phyloP scores from a whole-genome alignment of 768 basidiomycete species.

The Trametes elegans region DNA sequence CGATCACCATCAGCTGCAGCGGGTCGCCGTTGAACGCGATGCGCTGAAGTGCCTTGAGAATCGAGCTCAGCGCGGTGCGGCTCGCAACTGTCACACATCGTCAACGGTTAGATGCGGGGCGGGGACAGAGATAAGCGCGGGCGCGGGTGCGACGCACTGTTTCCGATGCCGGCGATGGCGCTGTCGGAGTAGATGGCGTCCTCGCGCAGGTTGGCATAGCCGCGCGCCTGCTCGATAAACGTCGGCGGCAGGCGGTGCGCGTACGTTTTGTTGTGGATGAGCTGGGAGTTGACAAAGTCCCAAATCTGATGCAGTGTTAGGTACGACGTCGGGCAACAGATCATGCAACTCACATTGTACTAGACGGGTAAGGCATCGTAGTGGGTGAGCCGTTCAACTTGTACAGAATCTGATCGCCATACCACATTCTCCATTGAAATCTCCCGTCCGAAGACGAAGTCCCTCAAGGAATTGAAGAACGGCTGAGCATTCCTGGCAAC shows the following conservation, averaged over 20 bases:
- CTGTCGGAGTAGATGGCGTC: slow-evolving; percentile 66
- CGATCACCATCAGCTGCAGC: slow-evolving; percentile 73
- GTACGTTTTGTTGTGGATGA: slow-evolving; percentile 80
- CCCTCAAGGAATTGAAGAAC: slow-evolving; percentile 66
- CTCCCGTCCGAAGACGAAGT: slow-evolving; percentile 70
- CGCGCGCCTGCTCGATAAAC: slow-evolving; percentile 69
- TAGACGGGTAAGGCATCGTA: slow-evolving; percentile 31
- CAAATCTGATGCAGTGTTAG: slow-evolving; percentile 48
- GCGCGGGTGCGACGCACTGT: slow-evolving; percentile 62
- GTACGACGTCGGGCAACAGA: not conserved
- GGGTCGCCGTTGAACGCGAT: slow-evolving; percentile 80
- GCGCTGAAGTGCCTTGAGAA: slow-evolving; percentile 69
- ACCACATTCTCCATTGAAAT: slow-evolving; percentile 69
- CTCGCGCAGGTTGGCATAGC: slow-evolving; percentile 80
- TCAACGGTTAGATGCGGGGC: not conserved
- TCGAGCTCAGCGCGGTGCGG: slow-evolving; percentile 70
- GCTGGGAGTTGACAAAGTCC: slow-evolving; percentile 75
- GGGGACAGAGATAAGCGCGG: slow-evolving; percentile 9
- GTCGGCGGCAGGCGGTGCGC: slow-evolving; percentile 79
- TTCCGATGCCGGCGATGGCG: slow-evolving; percentile 66
- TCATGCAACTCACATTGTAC: slow-evolving; percentile 64
- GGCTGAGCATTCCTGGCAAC: slow-evolving; percentile 52
- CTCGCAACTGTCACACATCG: slow-evolving; percentile 61
- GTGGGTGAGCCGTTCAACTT: too few relatives aligned
- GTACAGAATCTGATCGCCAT: slow-evolving; percentile 32